Base-by-base conservation (phyloP, 768 basidiomycete genomes). In the Tulasnella sp. region DNA sequence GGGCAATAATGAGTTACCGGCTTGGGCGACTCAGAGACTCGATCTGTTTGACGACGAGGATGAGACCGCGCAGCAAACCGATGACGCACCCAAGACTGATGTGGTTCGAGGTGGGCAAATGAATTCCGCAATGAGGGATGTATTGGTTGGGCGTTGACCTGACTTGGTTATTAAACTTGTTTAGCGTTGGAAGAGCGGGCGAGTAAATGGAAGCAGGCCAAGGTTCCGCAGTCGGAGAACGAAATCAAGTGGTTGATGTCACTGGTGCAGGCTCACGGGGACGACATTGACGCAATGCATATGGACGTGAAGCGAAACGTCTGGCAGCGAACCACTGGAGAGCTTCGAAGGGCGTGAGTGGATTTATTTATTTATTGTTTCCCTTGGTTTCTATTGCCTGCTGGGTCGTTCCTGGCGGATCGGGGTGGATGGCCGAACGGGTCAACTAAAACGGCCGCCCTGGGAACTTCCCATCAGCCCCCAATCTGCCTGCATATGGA, bases 311-410 rank as follows among this genome's bases (percentile, higher is more conserved):
- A 88, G 85, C 84, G 93, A 80, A 98, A 99, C 84, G 86, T 89
- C 21, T 92, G 91, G 85, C 97, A 99, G 86, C 90, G 92, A 83
- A 98, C 96, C 2, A 89, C 87, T 42, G 96, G 94, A 24, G 91
- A 95, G 86, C 84, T 98, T 44, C 83, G 80, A 78, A 78, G 83
- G 76, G 80, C 83, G 83, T 84, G 81, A 58, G 83, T 82, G 27
- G 16, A 31, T 27, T 27, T 68, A 36, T 68, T 68, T 44, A 16
- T 68, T 36, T 31, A n/a, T 62, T 62, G 14, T 62, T 62, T 62
- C 3, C 31, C 62, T 31, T 27, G 24, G n/a, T 27, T 62, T 62
- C 31, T 62, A 62, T 62, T 31, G 24, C 31, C 21, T 44, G 16
- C 8, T 12, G 62, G 7, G 62, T 52, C 31, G 62, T 68, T 68